Evolutionary conservation across 2,329 filamentous ascomycete genomes (phyloP).

Genomic region (Fusarium nodosum): DNA sequence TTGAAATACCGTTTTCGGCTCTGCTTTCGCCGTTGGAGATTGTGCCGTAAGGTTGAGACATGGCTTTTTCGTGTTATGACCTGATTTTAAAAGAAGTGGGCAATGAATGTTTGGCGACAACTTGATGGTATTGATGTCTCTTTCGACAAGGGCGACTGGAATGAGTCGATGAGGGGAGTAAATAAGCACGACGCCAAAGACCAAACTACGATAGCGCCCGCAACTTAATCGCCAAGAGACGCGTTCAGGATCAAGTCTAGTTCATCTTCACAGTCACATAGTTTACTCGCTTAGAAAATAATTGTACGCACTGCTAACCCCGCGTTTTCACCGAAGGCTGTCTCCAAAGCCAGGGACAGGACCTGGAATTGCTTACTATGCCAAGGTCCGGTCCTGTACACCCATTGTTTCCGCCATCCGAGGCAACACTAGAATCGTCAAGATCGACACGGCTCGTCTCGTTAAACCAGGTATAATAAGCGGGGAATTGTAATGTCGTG

Average conservation of each 20-base stretch:
- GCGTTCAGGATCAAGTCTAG: neutral
- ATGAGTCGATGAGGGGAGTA: conserved; percentile 13
- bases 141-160: neutral
- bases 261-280: neutral
- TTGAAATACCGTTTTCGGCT: conserved; percentile 19
- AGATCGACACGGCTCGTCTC: neutral
- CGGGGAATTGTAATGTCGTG: neutral
- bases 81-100: no score
- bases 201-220: conserved; percentile 1
- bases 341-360: neutral
- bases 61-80: neutral
- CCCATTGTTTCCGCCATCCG: neutral
- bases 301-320: neutral
- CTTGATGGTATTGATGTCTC: neutral
- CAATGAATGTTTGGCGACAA: no score
- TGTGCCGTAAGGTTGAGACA: conserved; percentile 37
- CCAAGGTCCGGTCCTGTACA: neutral
- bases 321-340: conserved; percentile 20
- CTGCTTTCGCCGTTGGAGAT: conserved; percentile 19
- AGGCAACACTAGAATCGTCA: neutral
- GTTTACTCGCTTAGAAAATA: neutral
- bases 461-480: neutral
- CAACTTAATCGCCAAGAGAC: conserved; percentile 4
- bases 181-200: conserved; percentile 10
- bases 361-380: neutral